A percentile compares a stretch with the other conserved stretches of the same genome.
Evolutionary conservation across 2,329 filamentous ascomycete species (phyloP).

Genomic region (Periconia sp.): DNA sequence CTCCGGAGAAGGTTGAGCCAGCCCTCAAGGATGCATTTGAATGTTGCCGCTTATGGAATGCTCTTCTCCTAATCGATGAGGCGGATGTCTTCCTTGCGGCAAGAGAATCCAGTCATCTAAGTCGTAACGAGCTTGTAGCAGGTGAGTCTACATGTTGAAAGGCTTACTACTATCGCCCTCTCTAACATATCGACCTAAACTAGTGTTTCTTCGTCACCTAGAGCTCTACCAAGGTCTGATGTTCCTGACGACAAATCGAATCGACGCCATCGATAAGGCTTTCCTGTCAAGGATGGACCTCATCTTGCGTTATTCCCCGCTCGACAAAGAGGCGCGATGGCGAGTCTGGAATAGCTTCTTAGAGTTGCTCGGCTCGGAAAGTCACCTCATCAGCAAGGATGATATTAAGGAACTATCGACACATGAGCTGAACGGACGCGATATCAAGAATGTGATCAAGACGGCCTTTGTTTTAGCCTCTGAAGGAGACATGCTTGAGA

Average conservation of each 20-base stretch:
- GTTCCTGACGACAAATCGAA: constrained; percentile 30
- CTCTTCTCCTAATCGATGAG: constrained; percentile 30
- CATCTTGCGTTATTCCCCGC: constrained; percentile 3
- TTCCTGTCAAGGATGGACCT: constrained; percentile 24
- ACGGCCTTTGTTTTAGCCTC: too few species aligned
- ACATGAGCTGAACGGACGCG: constrained; percentile 56
- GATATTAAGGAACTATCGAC: too few species aligned
- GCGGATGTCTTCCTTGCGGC: constrained; percentile 52
- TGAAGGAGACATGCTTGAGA: too few species aligned
- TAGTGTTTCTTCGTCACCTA: constrained; percentile 23
- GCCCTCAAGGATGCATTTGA: background rate
- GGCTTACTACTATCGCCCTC: background rate
- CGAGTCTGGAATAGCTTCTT: constrained; percentile 13
- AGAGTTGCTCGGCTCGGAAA: too few species aligned
- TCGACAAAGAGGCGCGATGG: constrained; percentile 7
- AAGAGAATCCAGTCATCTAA: constrained; percentile 18
- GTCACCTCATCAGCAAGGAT: too few species aligned
- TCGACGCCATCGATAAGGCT: constrained; percentile 22
- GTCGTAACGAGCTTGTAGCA: constrained; percentile 3
- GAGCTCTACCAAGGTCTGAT: constrained; percentile 28
- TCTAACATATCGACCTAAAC: constrained; percentile 29
- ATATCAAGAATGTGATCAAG: constrained; percentile 51
- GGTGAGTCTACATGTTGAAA: constrained; percentile 24
- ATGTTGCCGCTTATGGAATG: constrained; percentile 49
- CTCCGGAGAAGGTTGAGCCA: constrained; percentile 1